phyloP scores from a whole-genome alignment of 441 rosid species.

The Euphorbia schlechtendalii region DNA sequence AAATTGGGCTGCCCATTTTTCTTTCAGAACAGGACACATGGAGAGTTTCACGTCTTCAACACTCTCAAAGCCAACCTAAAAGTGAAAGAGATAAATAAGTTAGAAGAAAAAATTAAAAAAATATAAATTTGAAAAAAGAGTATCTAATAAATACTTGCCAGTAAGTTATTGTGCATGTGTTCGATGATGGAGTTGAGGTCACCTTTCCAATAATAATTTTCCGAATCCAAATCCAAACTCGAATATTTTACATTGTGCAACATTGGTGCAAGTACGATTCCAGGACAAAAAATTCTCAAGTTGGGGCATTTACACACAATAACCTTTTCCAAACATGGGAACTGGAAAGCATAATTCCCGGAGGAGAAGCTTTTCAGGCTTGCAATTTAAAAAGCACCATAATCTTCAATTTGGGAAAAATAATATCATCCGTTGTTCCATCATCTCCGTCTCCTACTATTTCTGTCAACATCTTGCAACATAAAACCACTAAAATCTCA shows the following conservation, averaged over 20 bases:
- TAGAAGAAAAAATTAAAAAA: too few species aligned
- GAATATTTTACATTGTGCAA: too few species aligned
- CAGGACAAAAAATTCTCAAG: not conserved
- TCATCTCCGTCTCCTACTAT: not conserved
- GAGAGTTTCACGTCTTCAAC: too few species aligned
- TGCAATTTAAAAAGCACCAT: not conserved
- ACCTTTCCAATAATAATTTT: not conserved
- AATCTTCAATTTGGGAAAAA: not conserved
- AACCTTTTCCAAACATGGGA: not conserved
- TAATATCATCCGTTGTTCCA: constrained; percentile 3
- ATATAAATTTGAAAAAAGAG: too few species aligned
- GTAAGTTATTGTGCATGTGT: too few species aligned
- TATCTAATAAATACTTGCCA: too few species aligned
- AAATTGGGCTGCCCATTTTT: too few species aligned
- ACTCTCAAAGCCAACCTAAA: too few species aligned
- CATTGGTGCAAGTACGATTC: not conserved
- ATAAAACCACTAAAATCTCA: not conserved
- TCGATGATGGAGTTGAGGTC: not conserved
- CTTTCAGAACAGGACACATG: too few species aligned
- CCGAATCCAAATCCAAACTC: too few species aligned
- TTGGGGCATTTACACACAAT: not conserved
- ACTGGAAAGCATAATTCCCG: not conserved
- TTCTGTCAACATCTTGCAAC: not conserved
- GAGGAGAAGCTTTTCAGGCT: not conserved
- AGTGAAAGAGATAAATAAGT: too few species aligned